Conservation (phyloP, 768 basidiomycete genomes). For the Dentipellis sp. region DNA sequence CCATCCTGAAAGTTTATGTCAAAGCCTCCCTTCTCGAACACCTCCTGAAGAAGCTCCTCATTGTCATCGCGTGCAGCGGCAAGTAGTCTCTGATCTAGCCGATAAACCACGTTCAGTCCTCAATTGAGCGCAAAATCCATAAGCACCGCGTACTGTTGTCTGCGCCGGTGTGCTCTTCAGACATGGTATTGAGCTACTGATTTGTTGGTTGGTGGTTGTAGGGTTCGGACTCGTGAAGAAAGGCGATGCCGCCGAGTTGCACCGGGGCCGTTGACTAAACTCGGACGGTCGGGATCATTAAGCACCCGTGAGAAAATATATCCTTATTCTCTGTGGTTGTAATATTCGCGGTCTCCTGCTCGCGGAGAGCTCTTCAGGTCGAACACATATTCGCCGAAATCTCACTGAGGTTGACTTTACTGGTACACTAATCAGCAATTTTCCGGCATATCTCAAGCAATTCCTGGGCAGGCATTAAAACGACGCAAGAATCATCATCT, state of each 20-base stretch:
- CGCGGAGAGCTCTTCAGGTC: too few relatives aligned
- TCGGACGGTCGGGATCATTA: neutral
- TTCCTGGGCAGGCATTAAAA: too few relatives aligned
- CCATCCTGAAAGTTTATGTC: constrained; percentile 76
- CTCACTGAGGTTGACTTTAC: too few relatives aligned
- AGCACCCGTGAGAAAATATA: neutral
- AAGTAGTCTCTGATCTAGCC: constrained; percentile 59
- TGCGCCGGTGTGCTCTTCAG: constrained; percentile 12
- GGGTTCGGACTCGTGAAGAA: neutral
- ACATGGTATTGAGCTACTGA: constrained; percentile 2
- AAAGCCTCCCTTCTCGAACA: constrained; percentile 46
- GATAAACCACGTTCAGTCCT: neutral
- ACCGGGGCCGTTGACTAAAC: neutral
- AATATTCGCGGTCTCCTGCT: too few relatives aligned
- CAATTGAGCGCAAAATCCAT: neutral
- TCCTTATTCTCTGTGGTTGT: neutral
- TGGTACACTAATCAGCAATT: too few relatives aligned
- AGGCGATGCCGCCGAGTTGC: neutral
- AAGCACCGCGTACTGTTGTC: constrained; percentile 13
- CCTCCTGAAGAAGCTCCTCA: constrained; percentile 53
- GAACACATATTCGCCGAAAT: too few relatives aligned
- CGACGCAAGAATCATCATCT: too few relatives aligned
- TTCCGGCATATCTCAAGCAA: too few relatives aligned
- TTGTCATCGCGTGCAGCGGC: constrained; percentile 69
- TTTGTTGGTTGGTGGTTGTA: neutral